Evolutionary conservation across 164 flowering plant species (phyloP).

Genomic region (Liriodendron chinense): DNA sequence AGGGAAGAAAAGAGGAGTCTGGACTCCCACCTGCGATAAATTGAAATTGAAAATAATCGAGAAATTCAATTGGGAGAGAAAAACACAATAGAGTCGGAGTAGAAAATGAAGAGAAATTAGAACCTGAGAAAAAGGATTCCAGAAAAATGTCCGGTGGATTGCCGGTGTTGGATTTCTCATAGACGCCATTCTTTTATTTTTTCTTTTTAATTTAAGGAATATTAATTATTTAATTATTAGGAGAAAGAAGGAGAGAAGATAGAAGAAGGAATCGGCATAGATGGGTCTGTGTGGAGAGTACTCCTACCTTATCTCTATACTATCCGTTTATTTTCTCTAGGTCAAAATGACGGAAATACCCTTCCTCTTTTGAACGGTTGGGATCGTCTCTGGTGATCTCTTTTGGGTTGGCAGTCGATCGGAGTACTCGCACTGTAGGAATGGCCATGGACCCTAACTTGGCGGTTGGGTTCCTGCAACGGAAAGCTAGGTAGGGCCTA

Average conservation of each 20-base stretch:
- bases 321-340: not conserved
- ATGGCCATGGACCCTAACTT: no score
- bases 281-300: not conserved
- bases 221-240: no score
- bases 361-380: not conserved
- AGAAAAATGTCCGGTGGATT: not conserved
- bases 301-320: not conserved
- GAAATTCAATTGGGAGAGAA: not conserved
- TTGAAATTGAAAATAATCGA: not conserved
- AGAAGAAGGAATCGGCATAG: not conserved
- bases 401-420: no score
- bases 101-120: not conserved
- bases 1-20: not conserved
- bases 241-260: not conserved
- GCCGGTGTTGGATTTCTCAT: not conserved
- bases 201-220: not conserved
- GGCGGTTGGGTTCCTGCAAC: no score
- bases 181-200: not conserved
- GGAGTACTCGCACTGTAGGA: no score
- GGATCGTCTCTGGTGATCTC: not conserved
- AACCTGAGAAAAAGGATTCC: conserved; percentile 1
- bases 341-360: not conserved
- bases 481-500: no score
- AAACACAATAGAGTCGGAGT: not conserved
- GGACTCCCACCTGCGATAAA: not conserved